Conservation (phyloP, 495 filamentous ascomycete species). For the Neurospora cerealis region DNA sequence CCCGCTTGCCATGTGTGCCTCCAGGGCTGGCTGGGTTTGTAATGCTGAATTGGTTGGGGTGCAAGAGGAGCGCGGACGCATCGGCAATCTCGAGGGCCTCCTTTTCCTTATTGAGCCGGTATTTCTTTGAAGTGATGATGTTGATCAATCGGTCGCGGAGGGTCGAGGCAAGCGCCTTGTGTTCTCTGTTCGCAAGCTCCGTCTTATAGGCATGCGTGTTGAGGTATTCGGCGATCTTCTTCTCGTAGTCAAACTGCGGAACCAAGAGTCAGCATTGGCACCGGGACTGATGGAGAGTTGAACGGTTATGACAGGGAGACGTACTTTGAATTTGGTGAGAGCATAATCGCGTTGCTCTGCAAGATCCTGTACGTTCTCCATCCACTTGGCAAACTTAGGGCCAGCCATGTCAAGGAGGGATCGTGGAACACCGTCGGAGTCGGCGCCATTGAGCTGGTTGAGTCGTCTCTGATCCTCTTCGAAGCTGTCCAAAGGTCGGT, state of each 20-base stretch:
- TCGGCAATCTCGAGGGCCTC: constrained; percentile 81
- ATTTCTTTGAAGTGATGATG: constrained; percentile 62
- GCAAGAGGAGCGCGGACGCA: constrained; percentile 74
- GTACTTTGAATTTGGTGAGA: constrained; percentile 65
- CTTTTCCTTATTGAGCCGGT: constrained; percentile 74
- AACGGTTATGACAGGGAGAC: constrained; percentile 12
- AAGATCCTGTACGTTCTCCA: constrained; percentile 72
- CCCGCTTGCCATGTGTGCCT: constrained; percentile 67
- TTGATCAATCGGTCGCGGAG: constrained; percentile 79
- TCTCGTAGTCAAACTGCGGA: constrained; percentile 43
- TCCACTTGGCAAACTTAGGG: constrained; percentile 68
- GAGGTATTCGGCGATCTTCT: constrained; percentile 41
- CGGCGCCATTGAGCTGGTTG: constrained; percentile 44
- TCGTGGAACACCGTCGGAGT: constrained; percentile 29
- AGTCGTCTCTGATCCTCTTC: constrained; percentile 57
- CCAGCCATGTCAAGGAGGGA: constrained; percentile 59
- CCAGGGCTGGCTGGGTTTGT: constrained; percentile 72
- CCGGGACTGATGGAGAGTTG: not conserved
- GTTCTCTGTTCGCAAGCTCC: constrained; percentile 73
- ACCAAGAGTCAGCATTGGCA: constrained; percentile 9
- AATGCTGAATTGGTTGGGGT: constrained; percentile 87
- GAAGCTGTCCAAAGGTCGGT: constrained; percentile 61
- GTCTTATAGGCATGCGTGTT: constrained; percentile 49
- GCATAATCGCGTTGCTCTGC: constrained; percentile 76
- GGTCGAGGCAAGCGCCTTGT: constrained; percentile 61